Conservation (phyloP, 2,329 filamentous ascomycete genomes). For the Epichloe glyceriae region DNA sequence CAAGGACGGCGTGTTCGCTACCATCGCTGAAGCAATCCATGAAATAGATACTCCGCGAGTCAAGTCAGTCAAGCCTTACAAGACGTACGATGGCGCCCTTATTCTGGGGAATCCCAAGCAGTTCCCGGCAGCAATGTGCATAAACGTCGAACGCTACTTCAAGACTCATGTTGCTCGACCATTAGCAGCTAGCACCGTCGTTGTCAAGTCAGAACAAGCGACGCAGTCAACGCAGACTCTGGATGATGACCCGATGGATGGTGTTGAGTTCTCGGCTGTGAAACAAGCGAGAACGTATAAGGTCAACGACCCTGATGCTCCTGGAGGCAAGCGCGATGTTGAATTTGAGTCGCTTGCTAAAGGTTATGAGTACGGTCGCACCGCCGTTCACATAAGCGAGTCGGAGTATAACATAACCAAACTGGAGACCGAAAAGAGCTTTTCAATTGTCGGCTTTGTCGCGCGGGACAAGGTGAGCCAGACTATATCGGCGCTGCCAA, state of each 20-base stretch:
- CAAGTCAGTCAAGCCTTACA: constrained; percentile 63
- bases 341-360: constrained; percentile 76
- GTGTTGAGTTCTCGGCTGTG: constrained; percentile 53
- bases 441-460: constrained; percentile 83
- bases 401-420: constrained; percentile 83
- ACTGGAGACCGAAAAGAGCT: constrained; percentile 59
- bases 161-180: constrained; percentile 67
- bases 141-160: constrained; percentile 84
- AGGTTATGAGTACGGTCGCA: constrained; percentile 87
- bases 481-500: not conserved
- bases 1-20: constrained; percentile 60
- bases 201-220: constrained; percentile 38
- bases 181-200: constrained; percentile 65
- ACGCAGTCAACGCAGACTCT: constrained; percentile 39
- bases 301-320: constrained; percentile 59
- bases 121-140: constrained; percentile 62
- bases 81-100: constrained; percentile 66
- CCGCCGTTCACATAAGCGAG: constrained; percentile 77
- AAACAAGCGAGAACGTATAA: constrained; percentile 68
- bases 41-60: constrained; percentile 65
- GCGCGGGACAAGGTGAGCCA: constrained; percentile 49
- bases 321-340: constrained; percentile 71
- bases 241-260: constrained; percentile 34
- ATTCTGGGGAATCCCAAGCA: constrained; percentile 65
- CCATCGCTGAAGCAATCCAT: constrained; percentile 70